These are phyloP conservation scores for Rachicladosporium sp. DNA, from an alignment of 2,329 filamentous ascomycete genomes.

Conservation along the genomic window DNA sequence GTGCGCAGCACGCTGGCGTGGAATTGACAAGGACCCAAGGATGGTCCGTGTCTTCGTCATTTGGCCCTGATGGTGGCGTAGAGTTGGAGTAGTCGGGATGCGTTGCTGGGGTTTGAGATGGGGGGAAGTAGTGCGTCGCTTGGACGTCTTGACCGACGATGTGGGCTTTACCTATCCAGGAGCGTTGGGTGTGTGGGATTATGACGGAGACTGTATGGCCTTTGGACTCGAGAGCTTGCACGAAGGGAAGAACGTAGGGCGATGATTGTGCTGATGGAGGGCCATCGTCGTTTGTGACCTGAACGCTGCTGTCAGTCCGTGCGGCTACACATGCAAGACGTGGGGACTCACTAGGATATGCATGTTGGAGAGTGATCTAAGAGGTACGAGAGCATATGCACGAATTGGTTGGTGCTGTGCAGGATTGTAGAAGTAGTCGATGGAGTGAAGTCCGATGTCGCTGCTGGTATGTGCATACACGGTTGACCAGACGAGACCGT, in stretches of 20 bases:
- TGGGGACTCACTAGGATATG: too few relatives aligned
- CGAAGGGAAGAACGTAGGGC: constrained; percentile 37
- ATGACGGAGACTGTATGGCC: constrained; percentile 87
- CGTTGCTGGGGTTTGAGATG: constrained; percentile 15
- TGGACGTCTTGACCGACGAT: constrained; percentile 71
- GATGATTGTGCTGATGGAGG: constrained; percentile 38
- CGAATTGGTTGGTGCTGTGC: too few relatives aligned
- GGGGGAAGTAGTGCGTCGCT: constrained; percentile 50
- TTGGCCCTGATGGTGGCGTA: constrained; percentile 7
- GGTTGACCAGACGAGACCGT: too few relatives aligned
- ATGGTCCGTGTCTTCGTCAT: constrained; percentile 24
- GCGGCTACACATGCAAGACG: background rate
- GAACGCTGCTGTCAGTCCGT: background rate
- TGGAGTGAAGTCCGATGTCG: too few relatives aligned
- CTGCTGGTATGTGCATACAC: too few relatives aligned
- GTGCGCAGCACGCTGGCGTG: constrained; percentile 38
- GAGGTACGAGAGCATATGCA: too few relatives aligned
- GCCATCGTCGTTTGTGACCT: constrained; percentile 41
- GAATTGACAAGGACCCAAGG: constrained; percentile 40
- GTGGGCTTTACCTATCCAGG: constrained; percentile 98
- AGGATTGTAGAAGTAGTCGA: too few relatives aligned
- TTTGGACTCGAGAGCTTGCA: constrained; percentile 39
- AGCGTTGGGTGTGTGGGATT: constrained; percentile 80
- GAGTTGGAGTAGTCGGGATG: constrained; percentile 12
- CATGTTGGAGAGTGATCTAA: too few relatives aligned